Base-by-base conservation (phyloP, 225 moss, liverwort and hornwort species). In the Sphagnum tenellum region DNA sequence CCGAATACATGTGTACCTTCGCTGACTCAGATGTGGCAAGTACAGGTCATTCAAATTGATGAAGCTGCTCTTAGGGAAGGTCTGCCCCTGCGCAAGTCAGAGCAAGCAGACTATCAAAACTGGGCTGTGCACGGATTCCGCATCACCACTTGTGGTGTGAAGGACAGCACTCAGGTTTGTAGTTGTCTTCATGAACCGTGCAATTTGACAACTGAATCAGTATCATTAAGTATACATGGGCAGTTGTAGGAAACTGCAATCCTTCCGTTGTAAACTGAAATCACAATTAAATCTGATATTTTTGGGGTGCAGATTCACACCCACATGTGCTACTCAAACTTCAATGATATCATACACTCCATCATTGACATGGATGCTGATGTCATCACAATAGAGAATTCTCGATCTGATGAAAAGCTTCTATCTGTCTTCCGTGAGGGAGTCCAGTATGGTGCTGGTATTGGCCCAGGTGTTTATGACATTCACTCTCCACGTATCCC, bases 331-430 rank as follows among this genome's bases (percentile, higher is more conserved):
- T 87, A 87, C 74, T 87, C 86, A 7, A 82, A 87, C 70, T 87
- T 87, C 70, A 87, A 87, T 57, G 86, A 87, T 54, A 87, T 87
- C 69, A 87, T 86, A 61, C 83, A 84, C 72, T 88, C 88, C 52
- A 93, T 93, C 66, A 93, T 93, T 56, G 89, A 93, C 75, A 93
- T 93, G 93, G 93, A 93, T 72, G 93, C 93, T n/a, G 93, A 93
- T 65, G 93, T 93, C 56, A 93, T 93, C 72, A 93, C 93, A 49
- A 93, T 93, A 56, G 93, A 93, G 83, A 93, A 93, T 69, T 93
- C 93, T 11, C 83, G 93, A 5, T 93, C 93, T 3, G 93, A 93
- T 65, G 89, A 93, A 84, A 93, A 93, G 78, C 64, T 93, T 65
- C 79, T 93, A 8, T 89, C 89, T 2, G 93, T 93, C 4, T 93